Evolutionary conservation across 305 asterid genomes (phyloP).

Genomic region (Fraxinus latifolia): DNA sequence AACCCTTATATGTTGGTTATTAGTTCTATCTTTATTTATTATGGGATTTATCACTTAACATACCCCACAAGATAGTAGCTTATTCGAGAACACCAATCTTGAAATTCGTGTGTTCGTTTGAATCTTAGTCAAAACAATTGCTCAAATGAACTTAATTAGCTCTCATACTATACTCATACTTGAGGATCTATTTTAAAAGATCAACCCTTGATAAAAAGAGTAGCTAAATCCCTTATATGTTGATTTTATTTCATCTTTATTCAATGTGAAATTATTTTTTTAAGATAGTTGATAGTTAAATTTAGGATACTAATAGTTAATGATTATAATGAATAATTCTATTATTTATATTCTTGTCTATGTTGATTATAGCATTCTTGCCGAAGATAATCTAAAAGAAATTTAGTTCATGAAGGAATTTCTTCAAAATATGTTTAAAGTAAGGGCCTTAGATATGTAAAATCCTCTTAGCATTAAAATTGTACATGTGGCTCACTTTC

Average conservation of each 20-base stretch:
- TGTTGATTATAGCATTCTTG: neutral
- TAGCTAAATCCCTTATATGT: neutral
- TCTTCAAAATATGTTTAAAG: neutral
- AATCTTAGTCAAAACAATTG: neutral
- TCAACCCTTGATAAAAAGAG: neutral
- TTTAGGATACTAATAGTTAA: neutral
- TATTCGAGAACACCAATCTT: neutral
- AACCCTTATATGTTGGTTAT: neutral
- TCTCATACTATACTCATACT: neutral
- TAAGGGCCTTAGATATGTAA: neutral
- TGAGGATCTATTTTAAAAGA: neutral
- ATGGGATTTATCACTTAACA: neutral
- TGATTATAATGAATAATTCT: neutral
- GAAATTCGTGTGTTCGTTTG: conserved; percentile 3
- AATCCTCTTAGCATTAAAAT: neutral
- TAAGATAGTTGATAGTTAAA: neutral
- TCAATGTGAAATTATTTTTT: neutral
- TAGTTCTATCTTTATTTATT: no score
- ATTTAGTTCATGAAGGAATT: neutral
- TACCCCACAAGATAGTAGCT: neutral
- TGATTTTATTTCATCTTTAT: no score
- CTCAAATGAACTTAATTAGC: neutral
- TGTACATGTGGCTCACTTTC: neutral
- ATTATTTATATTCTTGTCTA: neutral
- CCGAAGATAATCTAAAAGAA: neutral